These are phyloP conservation scores for Mucor mucedo DNA, from an alignment of 371 early-diverging fungal genomes.

Conservation along the genomic window DNA sequence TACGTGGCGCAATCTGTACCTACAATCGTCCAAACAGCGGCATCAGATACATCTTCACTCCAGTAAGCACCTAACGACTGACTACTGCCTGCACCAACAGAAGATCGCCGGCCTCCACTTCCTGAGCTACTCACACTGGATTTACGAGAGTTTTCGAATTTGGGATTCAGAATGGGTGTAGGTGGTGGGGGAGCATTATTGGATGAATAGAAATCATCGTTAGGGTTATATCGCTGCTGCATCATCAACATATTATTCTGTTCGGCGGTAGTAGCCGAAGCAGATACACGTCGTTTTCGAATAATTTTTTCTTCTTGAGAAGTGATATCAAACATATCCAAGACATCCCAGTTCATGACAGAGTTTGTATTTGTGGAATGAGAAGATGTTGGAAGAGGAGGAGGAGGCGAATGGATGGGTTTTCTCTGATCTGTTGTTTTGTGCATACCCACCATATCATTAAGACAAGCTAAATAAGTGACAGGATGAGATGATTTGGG, in stretches of 20 bases:
- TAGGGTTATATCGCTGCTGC: neutral
- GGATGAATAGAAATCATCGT: neutral
- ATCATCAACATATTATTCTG: conserved; percentile 7
- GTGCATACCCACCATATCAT: conserved; percentile 78
- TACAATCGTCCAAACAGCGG: conserved; percentile 89
- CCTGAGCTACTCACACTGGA: conserved; percentile 24
- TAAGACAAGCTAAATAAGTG: conserved; percentile 73
- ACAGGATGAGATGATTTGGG: conserved; percentile 52
- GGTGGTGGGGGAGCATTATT: neutral
- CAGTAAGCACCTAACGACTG: conserved; percentile 56
- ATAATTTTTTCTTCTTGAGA: conserved; percentile 43
- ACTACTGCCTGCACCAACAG: conserved; percentile 1
- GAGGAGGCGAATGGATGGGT: conserved; percentile 51
- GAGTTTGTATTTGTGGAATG: neutral
- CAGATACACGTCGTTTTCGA: conserved; percentile 51
- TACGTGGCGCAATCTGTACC: conserved; percentile 82
- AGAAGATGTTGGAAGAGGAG: neutral
- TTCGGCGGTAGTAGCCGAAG: conserved; percentile 17
- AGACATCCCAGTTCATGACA: conserved; percentile 2
- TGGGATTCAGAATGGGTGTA: neutral
- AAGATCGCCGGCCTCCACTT: conserved; percentile 26
- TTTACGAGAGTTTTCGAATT: conserved; percentile 26
- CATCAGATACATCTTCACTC: conserved; percentile 86
- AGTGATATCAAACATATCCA: conserved; percentile 19
- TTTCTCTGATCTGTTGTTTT: conserved; percentile 65